Conservation (phyloP, 2,329 filamentous ascomycete genomes). For the Fusarium oligoseptatum region DNA sequence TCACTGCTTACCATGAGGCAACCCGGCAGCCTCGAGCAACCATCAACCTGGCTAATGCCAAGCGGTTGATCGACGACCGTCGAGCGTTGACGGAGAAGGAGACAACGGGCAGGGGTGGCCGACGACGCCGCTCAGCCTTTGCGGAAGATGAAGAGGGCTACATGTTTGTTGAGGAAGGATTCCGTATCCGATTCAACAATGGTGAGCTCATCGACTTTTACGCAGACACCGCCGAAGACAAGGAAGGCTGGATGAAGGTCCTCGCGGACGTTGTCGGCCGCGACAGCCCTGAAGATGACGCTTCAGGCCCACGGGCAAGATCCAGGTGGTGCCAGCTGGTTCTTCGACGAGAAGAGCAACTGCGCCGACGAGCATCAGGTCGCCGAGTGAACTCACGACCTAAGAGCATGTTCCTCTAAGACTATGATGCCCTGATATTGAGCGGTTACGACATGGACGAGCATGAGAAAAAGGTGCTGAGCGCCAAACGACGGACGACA, state of each 20-base stretch:
- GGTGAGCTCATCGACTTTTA: constrained; percentile 99
- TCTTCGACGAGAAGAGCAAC: constrained; percentile 72
- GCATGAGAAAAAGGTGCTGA: constrained; percentile 43
- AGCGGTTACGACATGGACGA: constrained; percentile 26
- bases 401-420: constrained; percentile 69
- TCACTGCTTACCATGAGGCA: constrained; percentile 96
- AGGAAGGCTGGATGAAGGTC: constrained; percentile 95
- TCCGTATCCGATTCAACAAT: constrained; percentile 98
- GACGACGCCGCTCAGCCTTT: constrained; percentile 92
- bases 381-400: constrained; percentile 67
- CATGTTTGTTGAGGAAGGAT: constrained; percentile 99
- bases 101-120: constrained; percentile 79
- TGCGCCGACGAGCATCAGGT: constrained; percentile 67
- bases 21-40: constrained; percentile 95
- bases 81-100: constrained; percentile 86
- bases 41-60: constrained; percentile 94
- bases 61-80: constrained; percentile 93
- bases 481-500: constrained; percentile 32
- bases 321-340: constrained; percentile 77
- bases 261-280: constrained; percentile 79
- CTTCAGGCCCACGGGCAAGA: constrained; percentile 57
- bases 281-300: constrained; percentile 63
- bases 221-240: constrained; percentile 87
- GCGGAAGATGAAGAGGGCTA: constrained; percentile 99
- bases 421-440: constrained; percentile 9